These are phyloP conservation scores for Cordyceps javanica DNA, from an alignment of 2,329 filamentous ascomycete species.

Conservation along the genomic window DNA sequence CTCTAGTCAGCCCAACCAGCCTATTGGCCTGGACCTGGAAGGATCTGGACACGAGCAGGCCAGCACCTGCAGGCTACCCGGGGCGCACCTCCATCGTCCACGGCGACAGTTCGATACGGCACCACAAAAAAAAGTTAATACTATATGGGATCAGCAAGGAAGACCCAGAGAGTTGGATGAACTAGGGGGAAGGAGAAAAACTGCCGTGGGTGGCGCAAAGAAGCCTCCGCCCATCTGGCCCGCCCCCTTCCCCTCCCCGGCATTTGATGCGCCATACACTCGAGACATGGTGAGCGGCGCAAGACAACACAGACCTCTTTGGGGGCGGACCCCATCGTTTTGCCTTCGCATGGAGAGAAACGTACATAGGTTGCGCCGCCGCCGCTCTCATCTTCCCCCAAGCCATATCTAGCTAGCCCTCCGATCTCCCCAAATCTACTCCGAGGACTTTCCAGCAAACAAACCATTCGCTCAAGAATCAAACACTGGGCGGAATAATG, in stretches of 20 bases:
- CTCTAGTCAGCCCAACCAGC: neutral
- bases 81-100: neutral
- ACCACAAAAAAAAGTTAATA: neutral
- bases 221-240: neutral
- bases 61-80: neutral
- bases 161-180: neutral
- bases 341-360: neutral
- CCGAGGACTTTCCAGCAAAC: neutral
- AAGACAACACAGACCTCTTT: neutral
- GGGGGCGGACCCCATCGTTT: neutral
- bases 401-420: neutral
- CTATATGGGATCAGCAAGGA: neutral
- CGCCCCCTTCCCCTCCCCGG: neutral
- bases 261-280: neutral
- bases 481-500: no score
- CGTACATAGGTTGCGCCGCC: neutral
- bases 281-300: neutral
- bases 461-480: no score
- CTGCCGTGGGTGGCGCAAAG: neutral
- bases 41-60: neutral
- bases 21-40: neutral
- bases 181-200: neutral
- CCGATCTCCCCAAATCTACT: neutral
- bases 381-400: neutral
- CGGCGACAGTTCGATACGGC: neutral